phyloP scores from a whole-genome alignment of 768 basidiomycete species.

The Lactarius trivialis region DNA sequence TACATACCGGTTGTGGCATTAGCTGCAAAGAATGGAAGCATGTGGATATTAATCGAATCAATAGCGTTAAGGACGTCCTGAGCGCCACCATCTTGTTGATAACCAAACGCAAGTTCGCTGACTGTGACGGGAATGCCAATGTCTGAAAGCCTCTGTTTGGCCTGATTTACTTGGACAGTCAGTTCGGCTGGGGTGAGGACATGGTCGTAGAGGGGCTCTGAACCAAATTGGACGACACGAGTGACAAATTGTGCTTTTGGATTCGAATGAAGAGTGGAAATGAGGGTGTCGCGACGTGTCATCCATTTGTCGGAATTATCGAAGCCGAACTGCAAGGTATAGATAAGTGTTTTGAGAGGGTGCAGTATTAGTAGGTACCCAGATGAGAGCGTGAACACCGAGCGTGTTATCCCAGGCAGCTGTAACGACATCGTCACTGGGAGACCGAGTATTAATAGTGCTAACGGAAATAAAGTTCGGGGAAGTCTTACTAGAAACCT shows the following conservation, averaged over 20 bases:
- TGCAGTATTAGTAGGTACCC: slow-evolving; percentile 38
- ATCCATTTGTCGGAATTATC: slow-evolving; percentile 25
- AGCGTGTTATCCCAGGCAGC: slow-evolving; percentile 62
- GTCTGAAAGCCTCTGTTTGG: slow-evolving; percentile 42
- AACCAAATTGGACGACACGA: slow-evolving; percentile 62
- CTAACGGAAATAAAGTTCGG: background rate
- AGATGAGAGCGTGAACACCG: slow-evolving; percentile 66
- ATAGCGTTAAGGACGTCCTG: slow-evolving; percentile 50
- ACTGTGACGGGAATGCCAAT: slow-evolving; percentile 59
- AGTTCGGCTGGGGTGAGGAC: slow-evolving; percentile 44
- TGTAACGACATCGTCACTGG: slow-evolving; percentile 51
- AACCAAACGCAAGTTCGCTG: slow-evolving; percentile 34
- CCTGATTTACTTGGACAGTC: slow-evolving; percentile 41
- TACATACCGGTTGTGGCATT: slow-evolving; percentile 47
- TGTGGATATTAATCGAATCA: slow-evolving; percentile 59
- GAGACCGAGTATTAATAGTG: slow-evolving; percentile 14
- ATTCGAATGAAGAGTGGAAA: slow-evolving; percentile 27
- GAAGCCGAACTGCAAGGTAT: slow-evolving; percentile 27
- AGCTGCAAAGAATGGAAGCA: slow-evolving; percentile 59
- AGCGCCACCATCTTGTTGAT: slow-evolving; percentile 44
- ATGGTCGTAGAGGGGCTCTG: slow-evolving; percentile 58
- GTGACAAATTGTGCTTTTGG: slow-evolving; percentile 52
- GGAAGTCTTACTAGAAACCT: slow-evolving; percentile 34
- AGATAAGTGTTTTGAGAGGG: background rate
- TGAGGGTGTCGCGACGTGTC: slow-evolving; percentile 25